Percentiles rank a stretch among this genome's conserved stretches.
phyloP scores from a whole-genome alignment of 768 basidiomycete species.

The Hygrophorus pudorinus region DNA sequence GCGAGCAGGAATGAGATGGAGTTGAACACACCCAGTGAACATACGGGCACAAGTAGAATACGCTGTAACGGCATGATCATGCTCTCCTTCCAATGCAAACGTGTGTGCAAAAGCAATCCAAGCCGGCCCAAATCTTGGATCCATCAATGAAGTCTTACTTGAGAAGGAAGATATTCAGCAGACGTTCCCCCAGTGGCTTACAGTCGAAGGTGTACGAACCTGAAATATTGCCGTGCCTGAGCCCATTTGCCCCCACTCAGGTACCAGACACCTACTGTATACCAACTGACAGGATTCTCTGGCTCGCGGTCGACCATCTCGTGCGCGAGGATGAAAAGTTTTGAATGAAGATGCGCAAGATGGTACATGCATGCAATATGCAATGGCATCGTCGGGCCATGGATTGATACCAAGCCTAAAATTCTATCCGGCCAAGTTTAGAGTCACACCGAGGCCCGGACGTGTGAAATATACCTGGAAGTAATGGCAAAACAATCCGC shows the following conservation, averaged over 20 bases:
- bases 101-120: slow-evolving; percentile 99
- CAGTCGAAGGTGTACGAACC: slow-evolving; percentile 34
- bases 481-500: slow-evolving; percentile 92
- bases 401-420: slow-evolving; percentile 72
- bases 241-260: slow-evolving; percentile 78
- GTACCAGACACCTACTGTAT: slow-evolving; percentile 98
- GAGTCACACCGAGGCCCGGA: background rate
- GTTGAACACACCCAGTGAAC: slow-evolving; percentile 73
- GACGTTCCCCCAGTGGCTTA: slow-evolving; percentile 8
- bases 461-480: slow-evolving; percentile 38
- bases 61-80: slow-evolving; percentile 96
- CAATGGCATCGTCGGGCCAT: slow-evolving; percentile 82
- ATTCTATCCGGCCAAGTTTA: slow-evolving; percentile 44
- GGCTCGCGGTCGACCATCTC: slow-evolving; percentile 93
- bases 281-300: slow-evolving; percentile 91
- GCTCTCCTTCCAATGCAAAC: slow-evolving; percentile 94
- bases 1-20: background rate
- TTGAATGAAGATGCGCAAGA: slow-evolving; percentile 81
- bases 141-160: slow-evolving; percentile 95
- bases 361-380: slow-evolving; percentile 99
- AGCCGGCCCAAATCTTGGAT: slow-evolving; percentile 90
- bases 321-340: slow-evolving; percentile 92
- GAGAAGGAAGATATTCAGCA: slow-evolving; percentile 1
- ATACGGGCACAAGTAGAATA: slow-evolving; percentile 95
- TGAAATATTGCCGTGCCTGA: slow-evolving; percentile 91